Base-by-base conservation (phyloP, 2,329 filamentous ascomycete genomes). In the Didymella pinodella region DNA sequence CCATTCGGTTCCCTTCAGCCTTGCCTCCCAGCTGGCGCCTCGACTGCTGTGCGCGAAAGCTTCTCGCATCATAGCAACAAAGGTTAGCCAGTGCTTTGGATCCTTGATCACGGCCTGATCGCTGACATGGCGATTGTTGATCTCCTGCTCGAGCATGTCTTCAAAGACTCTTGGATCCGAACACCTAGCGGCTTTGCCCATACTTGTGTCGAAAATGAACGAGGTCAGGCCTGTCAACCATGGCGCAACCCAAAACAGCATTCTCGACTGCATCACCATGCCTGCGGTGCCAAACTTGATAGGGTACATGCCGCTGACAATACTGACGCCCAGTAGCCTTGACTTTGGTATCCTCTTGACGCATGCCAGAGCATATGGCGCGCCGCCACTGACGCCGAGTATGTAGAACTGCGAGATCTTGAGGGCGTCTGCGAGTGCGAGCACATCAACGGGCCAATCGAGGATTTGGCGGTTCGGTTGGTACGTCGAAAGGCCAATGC, bases 331-430 rank as follows among this genome's bases (percentile, higher is more conserved):
- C 11, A 68, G 46, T 5, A 75, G 49, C 5, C 72, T 63, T 16
- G 66, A 63, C 26, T 57, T 65, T 7, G 79, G 74, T 16, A 83
- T 64, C 4, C 62, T 58, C 41, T 75, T 71, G 12, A 81, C 75
- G 62, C 81, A 84, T 22, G 81, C 82, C 11, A 84, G 66, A 2
- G 77, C 77, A 63, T 81, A 84, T 0, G 82, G 80, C 2, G 80
- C 79, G 20, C 83, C 82, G 7, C 81, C 82, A 0, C 79, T 82
- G 4, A 77, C 68, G 2, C 81, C 81, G 6, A 84, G 60, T 22
- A 84, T 70, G 16, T 76, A 74, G 65, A 81, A 84, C 5, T 71
- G 62, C 5, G 70, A 54, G 16, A 83, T 59, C 5, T 75, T 69
- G 10, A 83, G 73, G 57, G 80, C 73, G 2, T 76, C 62, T 6